Base-by-base conservation (phyloP, 163 green algal species). In the Chloromonas sp. region DNA sequence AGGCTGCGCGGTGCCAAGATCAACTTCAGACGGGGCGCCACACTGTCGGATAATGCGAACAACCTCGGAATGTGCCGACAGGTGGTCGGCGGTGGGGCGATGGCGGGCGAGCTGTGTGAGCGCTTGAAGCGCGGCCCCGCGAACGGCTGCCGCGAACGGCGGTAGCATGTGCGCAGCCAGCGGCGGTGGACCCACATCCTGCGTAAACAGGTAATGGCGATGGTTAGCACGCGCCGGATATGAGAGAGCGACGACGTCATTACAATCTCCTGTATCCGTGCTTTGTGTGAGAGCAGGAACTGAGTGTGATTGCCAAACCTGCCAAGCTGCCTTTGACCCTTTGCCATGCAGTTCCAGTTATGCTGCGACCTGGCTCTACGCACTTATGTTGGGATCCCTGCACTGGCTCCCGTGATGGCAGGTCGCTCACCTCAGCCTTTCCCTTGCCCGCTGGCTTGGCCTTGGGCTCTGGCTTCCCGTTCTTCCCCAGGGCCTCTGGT, bases 61-160 rank as follows among this genome's bases (percentile, higher is more conserved):
- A 36, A 36, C 36, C 36, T 36, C 36, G 74, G 8, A 77, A 60
- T 82, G 81, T 79, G 13, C 14, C 62, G 1, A 36, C 78, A 13
- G 77, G n/a, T 11, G 77, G 71, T 60, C 60, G 61, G 83, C 8
- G 83, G 57, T 70, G 83, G 77, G 71, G 59, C 81, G n/a, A 14
- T 86, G 62, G 57, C 74, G 78, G 2, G 82, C 58, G 58, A 89
- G 86, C 86, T 89, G 84, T 13, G 83, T 60, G 58, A 89, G n/a
- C 36, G 81, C 88, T 11, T 82, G 14, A 13, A 86, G 70, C 13
- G 81, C 84, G 3, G 86, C 86, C 58, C 78, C 71, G 78, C 86
- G 86, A 0, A 89, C 86, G 1, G 71, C 70, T 5, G 78, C 60
- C 11, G 86, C 70, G 61, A 89, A 89, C 11, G 86, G 86, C 15